phyloP scores from a whole-genome alignment of 225 moss, liverwort and hornwort species.

The Rhytidiadelphus loreus region DNA sequence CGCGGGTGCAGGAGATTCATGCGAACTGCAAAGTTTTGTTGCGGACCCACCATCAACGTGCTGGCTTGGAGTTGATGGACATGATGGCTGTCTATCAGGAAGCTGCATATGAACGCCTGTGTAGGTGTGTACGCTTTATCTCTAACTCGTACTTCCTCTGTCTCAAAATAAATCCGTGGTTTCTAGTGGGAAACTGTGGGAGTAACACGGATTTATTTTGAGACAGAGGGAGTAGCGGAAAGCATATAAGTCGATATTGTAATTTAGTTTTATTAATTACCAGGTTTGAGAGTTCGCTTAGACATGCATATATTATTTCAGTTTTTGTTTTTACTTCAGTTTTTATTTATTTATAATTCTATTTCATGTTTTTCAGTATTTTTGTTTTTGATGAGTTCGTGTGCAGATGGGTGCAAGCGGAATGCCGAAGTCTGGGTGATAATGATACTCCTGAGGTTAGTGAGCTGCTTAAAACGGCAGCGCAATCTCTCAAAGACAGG shows the following conservation, averaged over 20 bases:
- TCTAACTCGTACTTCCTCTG: background rate
- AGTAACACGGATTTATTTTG: too few relatives aligned
- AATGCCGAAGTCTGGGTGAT: conserved; percentile 95
- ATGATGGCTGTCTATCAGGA: conserved; percentile 99
- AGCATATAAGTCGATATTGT: background rate
- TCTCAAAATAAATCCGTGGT: too few relatives aligned
- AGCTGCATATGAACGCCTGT: conserved; percentile 96
- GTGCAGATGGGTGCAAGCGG: conserved; percentile 95
- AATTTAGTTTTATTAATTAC: background rate
- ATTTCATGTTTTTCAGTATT: background rate
- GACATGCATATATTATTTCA: background rate
- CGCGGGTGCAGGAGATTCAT: conserved; percentile 96
- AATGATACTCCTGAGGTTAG: conserved; percentile 98
- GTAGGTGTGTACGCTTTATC: conserved; percentile 49
- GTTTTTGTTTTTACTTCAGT: background rate
- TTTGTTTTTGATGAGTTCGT: background rate
- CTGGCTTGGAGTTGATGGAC: conserved; percentile 98
- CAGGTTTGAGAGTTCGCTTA: background rate
- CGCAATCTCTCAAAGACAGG: conserved; percentile 82
- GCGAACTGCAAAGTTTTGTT: conserved; percentile 94
- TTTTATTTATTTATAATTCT: background rate
- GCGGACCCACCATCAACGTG: conserved; percentile 91
- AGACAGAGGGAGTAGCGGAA: background rate
- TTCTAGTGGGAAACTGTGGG: too few relatives aligned
- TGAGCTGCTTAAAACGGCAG: conserved; percentile 82